phyloP scores from a whole-genome alignment of 78 protist species.

The Dictyostelium citrinum region DNA sequence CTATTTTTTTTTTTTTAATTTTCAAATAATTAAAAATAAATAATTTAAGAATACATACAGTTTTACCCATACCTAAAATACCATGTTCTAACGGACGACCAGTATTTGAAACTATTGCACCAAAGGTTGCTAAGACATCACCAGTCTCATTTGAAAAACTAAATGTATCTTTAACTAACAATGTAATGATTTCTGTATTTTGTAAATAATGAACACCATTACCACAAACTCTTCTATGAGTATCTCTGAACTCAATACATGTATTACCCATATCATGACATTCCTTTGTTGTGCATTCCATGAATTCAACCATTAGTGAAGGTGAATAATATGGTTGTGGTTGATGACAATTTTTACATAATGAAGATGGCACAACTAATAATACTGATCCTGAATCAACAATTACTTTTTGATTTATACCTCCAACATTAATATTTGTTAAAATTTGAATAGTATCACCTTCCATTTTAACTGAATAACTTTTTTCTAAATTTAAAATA shows the following conservation, averaged over 20 bases:
- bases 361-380: constrained; percentile 38
- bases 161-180: constrained; percentile 29
- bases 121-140: constrained; percentile 22
- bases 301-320: background rate
- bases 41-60: background rate
- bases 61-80: constrained; percentile 67
- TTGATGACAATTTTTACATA: constrained; percentile 31
- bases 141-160: constrained; percentile 18
- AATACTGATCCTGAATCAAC: constrained; percentile 40
- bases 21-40: too few relatives aligned
- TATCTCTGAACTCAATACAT: constrained; percentile 9
- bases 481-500: background rate
- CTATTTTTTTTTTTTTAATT: too few relatives aligned
- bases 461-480: constrained; percentile 8
- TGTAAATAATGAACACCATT: constrained; percentile 29
- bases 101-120: constrained; percentile 14
- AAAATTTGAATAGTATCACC: constrained; percentile 67
- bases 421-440: constrained; percentile 51
- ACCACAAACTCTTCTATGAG: constrained; percentile 2
- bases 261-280: constrained; percentile 1
- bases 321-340: constrained; percentile 39
- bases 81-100: constrained; percentile 33
- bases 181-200: constrained; percentile 16
- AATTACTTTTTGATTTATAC: constrained; percentile 33
- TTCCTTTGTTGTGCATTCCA: background rate